Base-by-base conservation (phyloP, 176 grass and related monocot species). In the Eleusine coracana region DNA sequence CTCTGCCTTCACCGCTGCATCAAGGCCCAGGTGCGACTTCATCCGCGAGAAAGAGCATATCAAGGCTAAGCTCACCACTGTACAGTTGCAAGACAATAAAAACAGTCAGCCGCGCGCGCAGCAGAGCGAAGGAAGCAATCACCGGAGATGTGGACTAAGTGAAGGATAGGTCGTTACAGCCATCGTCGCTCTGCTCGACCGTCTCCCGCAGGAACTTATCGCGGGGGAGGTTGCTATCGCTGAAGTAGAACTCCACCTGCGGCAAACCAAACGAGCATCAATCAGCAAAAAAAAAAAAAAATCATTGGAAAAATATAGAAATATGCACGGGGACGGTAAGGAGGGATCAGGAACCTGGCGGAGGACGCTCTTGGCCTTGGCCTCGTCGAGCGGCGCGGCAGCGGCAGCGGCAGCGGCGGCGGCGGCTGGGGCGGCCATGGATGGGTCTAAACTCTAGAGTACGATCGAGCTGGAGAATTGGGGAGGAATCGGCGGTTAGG, bases 201-300 rank as follows among this genome's bases (percentile, higher is more conserved):
- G 83, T 76, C 82, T 78, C 85, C 55, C 85, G 67, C 66, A 97
- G 72, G 71, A 97, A 97, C 67, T 81, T 87, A 75, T 97, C 94
- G 44, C 87, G 86, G 5, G 94, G 89, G 2, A 97, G 77, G 74
- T 97, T 97, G 75, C 91, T 93, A 23, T 97, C 91, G 68, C 94
- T 91, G 61, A 97, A 93, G 73, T 97, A 97, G 50, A 97, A 93
- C 71, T 97, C 91, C 46, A 92, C 94, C 94, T 94, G 65, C 7
- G 27, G 45, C 34, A 81, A 69, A 29, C 7, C 31, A 54, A 34
- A 45, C 27, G 52, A 55, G n/a, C 34, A 54, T 54, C 54, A 28
- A 39, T 4, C 3, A 76, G 17, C 44, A 46, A 81, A 39, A 31
- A n/a, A 64, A 49, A 29, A 46, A 81, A 39, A 31, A n/a, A 64